Base-by-base conservation (phyloP, 352 stramenopile genomes). In the Globisporangium yorkense region DNA sequence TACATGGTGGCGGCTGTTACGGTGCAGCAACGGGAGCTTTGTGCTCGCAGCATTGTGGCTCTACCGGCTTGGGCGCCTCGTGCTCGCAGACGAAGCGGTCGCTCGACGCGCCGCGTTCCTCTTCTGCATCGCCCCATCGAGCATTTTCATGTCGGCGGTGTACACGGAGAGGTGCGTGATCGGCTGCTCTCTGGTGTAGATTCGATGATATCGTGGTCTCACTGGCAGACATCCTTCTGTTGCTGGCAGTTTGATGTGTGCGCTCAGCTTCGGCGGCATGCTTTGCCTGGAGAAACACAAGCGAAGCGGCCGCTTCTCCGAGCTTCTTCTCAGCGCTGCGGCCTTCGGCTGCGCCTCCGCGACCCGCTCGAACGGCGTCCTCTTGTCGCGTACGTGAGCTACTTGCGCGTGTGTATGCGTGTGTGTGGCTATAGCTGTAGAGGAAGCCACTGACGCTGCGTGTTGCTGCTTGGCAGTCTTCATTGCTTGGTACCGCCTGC, bases 111-210 rank as follows among this genome's bases (percentile, higher is more conserved):
- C 80, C 5, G 80, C 80, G 43, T 87, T 84, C 61, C 71, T 94
- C 55, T 94, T 94, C 51, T 87, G 73, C 65, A 59, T 94, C 35
- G 59, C 74, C 7, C 84, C 84, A 0, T 91, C 84, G 20, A 84
- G 77, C 54, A 85, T 92, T 65, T 94, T 94, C 62, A 90, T 94
- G 79, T 80, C 79, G 2, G 74, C 82, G 0, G 18, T 88, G 29
- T 94, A 94, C 70, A 87, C 77, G 10, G 84, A 94, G 66, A 94
- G 77, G 77, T 87, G 24, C 21, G 24, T 27, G 24, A 27, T 27
- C 24, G 24, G 24, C 24, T 27, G 24, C 24, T 27, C 24, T 27
- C 24, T 27, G 24, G 24, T 27, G 24, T 27, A 27, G 24, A 27
- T 27, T 27, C 24, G 24, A 27, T 27, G 24, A 27, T 27, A 27